phyloP scores from a whole-genome alignment of 1,139 yeast species.

The Lodderomyces margitis region DNA sequence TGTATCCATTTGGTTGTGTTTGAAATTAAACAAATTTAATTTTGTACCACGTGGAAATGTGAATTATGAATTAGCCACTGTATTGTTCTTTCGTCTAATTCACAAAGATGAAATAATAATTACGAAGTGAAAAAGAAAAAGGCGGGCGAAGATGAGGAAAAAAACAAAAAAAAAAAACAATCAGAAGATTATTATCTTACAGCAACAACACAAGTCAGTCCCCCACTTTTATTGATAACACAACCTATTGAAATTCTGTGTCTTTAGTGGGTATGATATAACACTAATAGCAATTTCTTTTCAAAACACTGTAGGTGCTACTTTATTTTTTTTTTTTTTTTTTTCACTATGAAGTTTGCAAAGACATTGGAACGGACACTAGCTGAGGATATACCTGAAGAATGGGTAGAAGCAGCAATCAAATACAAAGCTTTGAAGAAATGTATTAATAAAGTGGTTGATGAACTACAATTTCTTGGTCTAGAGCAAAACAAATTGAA shows the following conservation, averaged over 20 bases:
- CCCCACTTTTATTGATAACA: too few species aligned
- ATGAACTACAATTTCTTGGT: slow-evolving; percentile 55
- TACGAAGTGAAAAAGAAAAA: background rate
- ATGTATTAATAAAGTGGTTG: slow-evolving; percentile 59
- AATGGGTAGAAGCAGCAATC: slow-evolving; percentile 69
- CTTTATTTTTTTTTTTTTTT: too few species aligned
- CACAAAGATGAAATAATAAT: background rate
- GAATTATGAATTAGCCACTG: too few species aligned
- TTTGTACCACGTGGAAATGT: background rate
- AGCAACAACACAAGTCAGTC: too few species aligned
- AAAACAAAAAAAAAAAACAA: background rate
- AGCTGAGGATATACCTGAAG: slow-evolving; percentile 61
- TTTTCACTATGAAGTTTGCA: slow-evolving; percentile 63
- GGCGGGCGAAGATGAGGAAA: background rate
- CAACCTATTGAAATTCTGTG: too few species aligned
- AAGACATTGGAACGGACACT: slow-evolving; percentile 65
- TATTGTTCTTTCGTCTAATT: background rate
- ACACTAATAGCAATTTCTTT: too few species aligned
- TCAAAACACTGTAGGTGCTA: too few species aligned
- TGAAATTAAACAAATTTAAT: too few species aligned
- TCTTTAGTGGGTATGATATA: background rate
- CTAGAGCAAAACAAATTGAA: slow-evolving; percentile 49
- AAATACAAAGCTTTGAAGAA: slow-evolving; percentile 71
- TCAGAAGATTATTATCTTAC: too few species aligned
- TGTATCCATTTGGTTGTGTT: too few species aligned